These are phyloP conservation scores for Tolypocladium endophyticum DNA, from an alignment of 2,329 filamentous ascomycete genomes.

Conservation along the genomic window DNA sequence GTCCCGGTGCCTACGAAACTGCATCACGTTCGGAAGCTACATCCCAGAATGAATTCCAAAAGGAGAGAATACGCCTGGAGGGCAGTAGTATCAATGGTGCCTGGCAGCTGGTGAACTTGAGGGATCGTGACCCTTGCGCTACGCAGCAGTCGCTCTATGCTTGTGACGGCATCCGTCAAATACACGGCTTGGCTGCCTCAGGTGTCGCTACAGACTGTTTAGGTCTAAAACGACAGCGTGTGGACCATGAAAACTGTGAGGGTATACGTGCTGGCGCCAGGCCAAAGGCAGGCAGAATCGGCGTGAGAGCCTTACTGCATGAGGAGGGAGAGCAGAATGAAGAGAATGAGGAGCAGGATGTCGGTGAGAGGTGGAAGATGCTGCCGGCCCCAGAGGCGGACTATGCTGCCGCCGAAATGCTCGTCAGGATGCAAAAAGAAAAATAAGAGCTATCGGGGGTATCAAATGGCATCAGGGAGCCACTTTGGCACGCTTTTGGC, in stretches of 20 bases:
- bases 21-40: background rate
- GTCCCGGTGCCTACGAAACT: background rate
- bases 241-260: background rate
- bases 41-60: no score
- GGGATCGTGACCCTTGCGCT: background rate
- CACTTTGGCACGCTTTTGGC: background rate
- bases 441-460: background rate
- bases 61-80: background rate
- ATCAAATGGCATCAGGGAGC: background rate
- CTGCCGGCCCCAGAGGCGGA: background rate
- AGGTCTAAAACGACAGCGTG: background rate
- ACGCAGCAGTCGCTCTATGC: background rate
- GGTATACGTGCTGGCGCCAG: background rate
- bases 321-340: background rate
- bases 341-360: background rate
- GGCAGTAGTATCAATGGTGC: background rate
- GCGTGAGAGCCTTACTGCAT: background rate
- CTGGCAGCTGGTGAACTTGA: background rate
- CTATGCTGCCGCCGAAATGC: constrained; percentile 1
- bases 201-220: background rate
- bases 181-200: background rate
- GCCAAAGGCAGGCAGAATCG: background rate
- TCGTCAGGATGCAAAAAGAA: background rate
- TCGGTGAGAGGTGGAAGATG: background rate
- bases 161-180: background rate